A percentile compares a stretch with the other conserved stretches of the same genome.
phyloP scores from a whole-genome alignment of 805 yeast species.

The Sugiyamaella americana region DNA sequence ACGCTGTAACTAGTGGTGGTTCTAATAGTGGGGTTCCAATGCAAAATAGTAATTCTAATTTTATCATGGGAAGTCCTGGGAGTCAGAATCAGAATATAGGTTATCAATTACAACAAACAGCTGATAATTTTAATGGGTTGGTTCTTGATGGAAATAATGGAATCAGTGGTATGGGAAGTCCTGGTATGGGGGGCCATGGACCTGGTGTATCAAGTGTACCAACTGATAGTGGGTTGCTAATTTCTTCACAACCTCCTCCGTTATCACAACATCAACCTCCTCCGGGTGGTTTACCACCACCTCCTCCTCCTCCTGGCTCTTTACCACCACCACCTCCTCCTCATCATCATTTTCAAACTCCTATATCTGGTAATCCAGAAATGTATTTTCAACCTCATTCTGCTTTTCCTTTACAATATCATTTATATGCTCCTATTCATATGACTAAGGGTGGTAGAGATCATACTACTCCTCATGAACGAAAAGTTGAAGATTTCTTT shows the following conservation, averaged over 20 bases:
- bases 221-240: too few relatives aligned
- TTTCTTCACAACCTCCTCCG: too few relatives aligned
- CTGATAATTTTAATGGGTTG: background rate
- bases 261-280: too few relatives aligned
- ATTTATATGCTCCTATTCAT: constrained; percentile 84
- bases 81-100: background rate
- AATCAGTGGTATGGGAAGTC: too few relatives aligned
- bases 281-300: too few relatives aligned
- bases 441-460: constrained; percentile 43
- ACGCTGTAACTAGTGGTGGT: too few relatives aligned
- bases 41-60: too few relatives aligned
- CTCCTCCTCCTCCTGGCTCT: background rate
- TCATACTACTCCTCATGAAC: constrained; percentile 53
- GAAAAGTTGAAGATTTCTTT: constrained; percentile 63
- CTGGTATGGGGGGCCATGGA: too few relatives aligned
- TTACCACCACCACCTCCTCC: background rate
- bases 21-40: too few relatives aligned
- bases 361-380: constrained; percentile 1
- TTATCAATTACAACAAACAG: background rate
- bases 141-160: too few relatives aligned
- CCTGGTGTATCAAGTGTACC: too few relatives aligned
- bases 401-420: constrained; percentile 56
- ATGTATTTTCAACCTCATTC: constrained; percentile 22
- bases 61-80: background rate
- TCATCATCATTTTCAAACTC: background rate